A percentile compares a stretch with the other conserved stretches of the same genome.
These are phyloP conservation scores for Suillus brevipes DNA, from an alignment of 768 basidiomycete genomes.

Conservation along the genomic window DNA sequence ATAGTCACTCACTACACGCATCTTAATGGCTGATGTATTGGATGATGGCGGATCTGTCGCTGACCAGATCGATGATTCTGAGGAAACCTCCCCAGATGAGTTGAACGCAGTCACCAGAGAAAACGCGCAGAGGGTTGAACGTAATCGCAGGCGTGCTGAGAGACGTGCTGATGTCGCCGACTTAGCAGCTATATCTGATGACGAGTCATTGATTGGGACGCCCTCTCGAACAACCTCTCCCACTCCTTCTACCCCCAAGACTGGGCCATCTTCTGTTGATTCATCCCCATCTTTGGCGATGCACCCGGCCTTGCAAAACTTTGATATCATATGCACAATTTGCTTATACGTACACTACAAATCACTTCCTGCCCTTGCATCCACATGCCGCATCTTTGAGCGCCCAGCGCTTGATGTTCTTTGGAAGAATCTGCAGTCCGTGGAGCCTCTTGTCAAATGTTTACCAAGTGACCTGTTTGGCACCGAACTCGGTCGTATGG, in stretches of 20 bases:
- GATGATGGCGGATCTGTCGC: not conserved
- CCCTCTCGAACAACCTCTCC: not conserved
- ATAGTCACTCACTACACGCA: not conserved
- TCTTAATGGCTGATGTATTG: not conserved
- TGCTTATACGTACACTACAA: not conserved
- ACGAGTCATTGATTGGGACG: not conserved
- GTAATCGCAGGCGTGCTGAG: not conserved
- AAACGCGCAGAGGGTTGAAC: not conserved
- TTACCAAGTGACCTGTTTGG: slow-evolving; percentile 9
- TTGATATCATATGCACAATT: not conserved
- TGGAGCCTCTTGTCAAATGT: slow-evolving; percentile 7
- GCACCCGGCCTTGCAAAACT: not conserved
- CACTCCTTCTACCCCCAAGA: not conserved
- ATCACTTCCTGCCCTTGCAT: slow-evolving; percentile 1
- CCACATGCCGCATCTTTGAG: slow-evolving; percentile 3
- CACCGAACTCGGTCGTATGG: not conserved
- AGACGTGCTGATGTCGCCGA: not conserved
- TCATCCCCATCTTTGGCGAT: not conserved
- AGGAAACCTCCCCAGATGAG: not conserved
- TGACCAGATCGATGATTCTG: not conserved
- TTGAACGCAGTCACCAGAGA: not conserved
- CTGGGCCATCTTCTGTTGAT: not conserved
- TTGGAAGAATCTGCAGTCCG: not conserved
- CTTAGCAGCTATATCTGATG: not conserved
- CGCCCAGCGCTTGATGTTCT: slow-evolving; percentile 8